Percentiles rank a stretch among this genome's conserved stretches.
These are phyloP conservation scores for Fusarium sp. DNA, from an alignment of 2,329 filamentous ascomycete genomes.

Conservation along the genomic window DNA sequence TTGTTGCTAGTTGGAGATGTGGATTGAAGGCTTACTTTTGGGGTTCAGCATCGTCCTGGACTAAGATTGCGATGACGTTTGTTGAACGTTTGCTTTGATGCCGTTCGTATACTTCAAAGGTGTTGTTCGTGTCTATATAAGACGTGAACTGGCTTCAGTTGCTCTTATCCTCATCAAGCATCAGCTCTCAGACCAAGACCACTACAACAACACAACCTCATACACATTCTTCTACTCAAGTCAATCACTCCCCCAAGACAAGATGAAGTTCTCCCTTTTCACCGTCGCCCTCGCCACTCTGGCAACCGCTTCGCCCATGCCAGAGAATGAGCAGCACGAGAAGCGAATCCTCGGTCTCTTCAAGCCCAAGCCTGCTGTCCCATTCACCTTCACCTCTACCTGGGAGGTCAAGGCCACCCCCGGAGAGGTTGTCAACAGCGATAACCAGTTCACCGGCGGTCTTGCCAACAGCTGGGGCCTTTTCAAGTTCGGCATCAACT, in stretches of 20 bases:
- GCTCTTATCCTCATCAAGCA: neutral
- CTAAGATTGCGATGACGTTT: constrained; percentile 25
- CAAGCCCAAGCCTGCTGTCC: constrained; percentile 30
- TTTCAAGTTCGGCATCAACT: constrained; percentile 63
- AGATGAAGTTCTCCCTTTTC: constrained; percentile 41
- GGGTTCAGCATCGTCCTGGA: constrained; percentile 6
- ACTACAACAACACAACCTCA: neutral
- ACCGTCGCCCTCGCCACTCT: constrained; percentile 36
- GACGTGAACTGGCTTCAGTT: neutral
- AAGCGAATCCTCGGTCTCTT: constrained; percentile 31
- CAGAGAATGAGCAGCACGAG: constrained; percentile 32
- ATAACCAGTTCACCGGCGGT: constrained; percentile 50
- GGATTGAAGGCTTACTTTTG: constrained; percentile 8
- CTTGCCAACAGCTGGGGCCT: constrained; percentile 55
- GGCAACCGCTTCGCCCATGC: constrained; percentile 36
- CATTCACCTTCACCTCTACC: constrained; percentile 57
- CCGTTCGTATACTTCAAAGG: neutral
- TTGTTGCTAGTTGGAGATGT: neutral
- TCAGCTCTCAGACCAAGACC: neutral
- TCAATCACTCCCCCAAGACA: neutral
- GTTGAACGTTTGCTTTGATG: neutral
- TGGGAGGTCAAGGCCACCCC: constrained; percentile 58
- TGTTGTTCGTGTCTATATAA: constrained; percentile 24
- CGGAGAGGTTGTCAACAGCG: constrained; percentile 57
- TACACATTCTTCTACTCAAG: neutral